Conservation (phyloP, 2,329 filamentous ascomycete genomes). For the Venturia aucupariae region DNA sequence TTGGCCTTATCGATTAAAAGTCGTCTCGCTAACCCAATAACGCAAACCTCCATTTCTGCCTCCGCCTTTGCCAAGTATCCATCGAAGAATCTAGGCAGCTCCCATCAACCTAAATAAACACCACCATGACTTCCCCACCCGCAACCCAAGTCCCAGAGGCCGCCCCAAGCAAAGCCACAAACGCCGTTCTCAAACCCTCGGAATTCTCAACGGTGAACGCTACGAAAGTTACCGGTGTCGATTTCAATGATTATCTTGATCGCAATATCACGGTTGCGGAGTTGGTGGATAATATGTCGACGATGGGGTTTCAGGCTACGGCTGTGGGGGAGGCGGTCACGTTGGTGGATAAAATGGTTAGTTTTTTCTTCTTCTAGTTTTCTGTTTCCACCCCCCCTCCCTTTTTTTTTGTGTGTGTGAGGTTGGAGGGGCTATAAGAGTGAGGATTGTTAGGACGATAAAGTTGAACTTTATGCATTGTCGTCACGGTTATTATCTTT, state of each 20-base stretch:
- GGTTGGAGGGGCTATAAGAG: no score
- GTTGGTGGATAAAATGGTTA: conserved; percentile 94
- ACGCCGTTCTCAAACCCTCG: conserved; percentile 78
- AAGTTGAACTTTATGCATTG: no score
- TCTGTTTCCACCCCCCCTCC: no score
- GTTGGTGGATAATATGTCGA: conserved; percentile 68
- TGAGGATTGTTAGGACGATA: no score
- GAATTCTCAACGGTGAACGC: conserved; percentile 69
- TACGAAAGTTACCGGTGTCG: conserved; percentile 79
- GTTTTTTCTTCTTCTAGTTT: not conserved
- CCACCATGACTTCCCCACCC: not conserved
- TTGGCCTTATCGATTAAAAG: not conserved
- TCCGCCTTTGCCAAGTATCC: not conserved
- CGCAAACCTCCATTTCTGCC: not conserved
- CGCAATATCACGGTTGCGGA: conserved; percentile 76
- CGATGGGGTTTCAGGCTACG: conserved; percentile 78
- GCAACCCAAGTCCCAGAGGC: conserved; percentile 1
- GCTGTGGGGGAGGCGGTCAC: conserved; percentile 78
- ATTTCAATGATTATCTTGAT: conserved; percentile 75
- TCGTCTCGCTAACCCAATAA: not conserved
- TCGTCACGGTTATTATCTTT: no score
- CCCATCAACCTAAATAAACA: not conserved
- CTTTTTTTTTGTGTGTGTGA: no score
- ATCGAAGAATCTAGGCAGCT: not conserved
- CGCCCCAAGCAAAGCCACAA: conserved; percentile 37